Base-by-base conservation (phyloP, 78 protist species). In the Isochrysis galbana region DNA sequence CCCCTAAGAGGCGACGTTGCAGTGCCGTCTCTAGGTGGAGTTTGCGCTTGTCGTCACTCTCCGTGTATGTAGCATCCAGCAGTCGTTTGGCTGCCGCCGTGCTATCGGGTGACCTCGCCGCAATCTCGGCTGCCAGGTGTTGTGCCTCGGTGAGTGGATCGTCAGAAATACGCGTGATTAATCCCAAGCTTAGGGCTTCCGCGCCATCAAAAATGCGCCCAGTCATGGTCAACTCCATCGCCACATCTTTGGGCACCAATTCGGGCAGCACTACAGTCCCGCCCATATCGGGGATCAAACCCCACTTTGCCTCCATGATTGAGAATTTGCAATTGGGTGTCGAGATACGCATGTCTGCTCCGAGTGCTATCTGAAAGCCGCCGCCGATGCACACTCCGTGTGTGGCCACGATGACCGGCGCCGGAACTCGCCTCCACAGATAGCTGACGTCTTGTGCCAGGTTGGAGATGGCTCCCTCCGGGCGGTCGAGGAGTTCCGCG, bases 301-400 rank as follows among this genome's bases (percentile, higher is more conserved):
- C 92, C 92, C 92, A 90, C 45, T 90, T 90, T 41, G 55, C 41
- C 92, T 90, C 92, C 92, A 90, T 90, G 23, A 90, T 21, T 4
- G 82, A 55, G 69, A 90, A 74, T 44, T 45, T 39, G 61, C 61
- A 72, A 0, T 19, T 45, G 25, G 5, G 34, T 11, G 38, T 0
- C 23, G 87, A 1, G 72, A 90, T n/a, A 44, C 92, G 83, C 34
- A 90, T 23, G 47, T 90, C 92, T 19, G 36, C 88, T n/a, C 88
- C 88, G 41, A 80, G 72, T 11, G 92, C 92, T 5, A 90, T 45
- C 92, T 90, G 92, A 22, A 90, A n/a, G 74, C 92, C 92, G 54
- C 87, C 92, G 74, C 87, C 87, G 42, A 72, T 1, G 45, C 87
- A 72, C 38, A 36, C 82, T n/a, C 92, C 92, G 42, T 72, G 92